These are phyloP conservation scores for Escovopsis sp. DNA, from an alignment of 2,329 filamentous ascomycete species.

Conservation along the genomic window DNA sequence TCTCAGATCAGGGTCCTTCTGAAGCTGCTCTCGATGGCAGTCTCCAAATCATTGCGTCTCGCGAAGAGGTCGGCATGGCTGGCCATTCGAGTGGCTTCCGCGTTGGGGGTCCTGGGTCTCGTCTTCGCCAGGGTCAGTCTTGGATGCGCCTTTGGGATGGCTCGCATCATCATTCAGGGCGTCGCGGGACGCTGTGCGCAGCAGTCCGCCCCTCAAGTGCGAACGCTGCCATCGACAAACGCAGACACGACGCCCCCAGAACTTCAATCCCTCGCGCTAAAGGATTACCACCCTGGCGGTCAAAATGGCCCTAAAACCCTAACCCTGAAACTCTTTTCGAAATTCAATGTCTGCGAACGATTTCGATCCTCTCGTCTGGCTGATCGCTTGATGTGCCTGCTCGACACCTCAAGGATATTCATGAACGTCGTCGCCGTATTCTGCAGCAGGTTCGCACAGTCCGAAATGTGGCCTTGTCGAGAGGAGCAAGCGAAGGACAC, in stretches of 20 bases:
- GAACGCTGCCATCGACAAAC: slow-evolving; percentile 18
- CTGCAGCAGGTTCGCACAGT: slow-evolving; percentile 47
- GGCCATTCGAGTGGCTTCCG: slow-evolving; percentile 35
- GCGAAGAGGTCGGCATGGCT: slow-evolving; percentile 45
- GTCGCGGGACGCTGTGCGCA: slow-evolving; percentile 28
- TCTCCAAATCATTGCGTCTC: slow-evolving; percentile 45
- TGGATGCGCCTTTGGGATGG: slow-evolving; percentile 40
- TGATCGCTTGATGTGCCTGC: too few species aligned
- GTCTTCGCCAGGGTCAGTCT: slow-evolving; percentile 40
- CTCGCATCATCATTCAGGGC: slow-evolving; percentile 37
- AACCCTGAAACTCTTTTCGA: too few species aligned
- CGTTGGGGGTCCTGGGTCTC: slow-evolving; percentile 36
- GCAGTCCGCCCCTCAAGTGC: too few species aligned
- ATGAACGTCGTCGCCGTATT: slow-evolving; percentile 51
- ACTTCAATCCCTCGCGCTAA: too few species aligned
- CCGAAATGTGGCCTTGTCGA: too few species aligned
- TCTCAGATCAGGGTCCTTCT: slow-evolving; percentile 4
- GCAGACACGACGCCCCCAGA: slow-evolving; percentile 34
- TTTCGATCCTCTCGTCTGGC: too few species aligned
- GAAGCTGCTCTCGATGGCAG: slow-evolving; percentile 40
- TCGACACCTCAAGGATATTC: too few species aligned
- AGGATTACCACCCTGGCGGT: too few species aligned
- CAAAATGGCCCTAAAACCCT: too few species aligned
- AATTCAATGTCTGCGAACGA: too few species aligned
- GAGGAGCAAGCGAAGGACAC: slow-evolving; percentile 45